These are phyloP conservation scores for Parascedosporium putredinis DNA, from an alignment of 2,329 filamentous ascomycete species.

Conservation along the genomic window DNA sequence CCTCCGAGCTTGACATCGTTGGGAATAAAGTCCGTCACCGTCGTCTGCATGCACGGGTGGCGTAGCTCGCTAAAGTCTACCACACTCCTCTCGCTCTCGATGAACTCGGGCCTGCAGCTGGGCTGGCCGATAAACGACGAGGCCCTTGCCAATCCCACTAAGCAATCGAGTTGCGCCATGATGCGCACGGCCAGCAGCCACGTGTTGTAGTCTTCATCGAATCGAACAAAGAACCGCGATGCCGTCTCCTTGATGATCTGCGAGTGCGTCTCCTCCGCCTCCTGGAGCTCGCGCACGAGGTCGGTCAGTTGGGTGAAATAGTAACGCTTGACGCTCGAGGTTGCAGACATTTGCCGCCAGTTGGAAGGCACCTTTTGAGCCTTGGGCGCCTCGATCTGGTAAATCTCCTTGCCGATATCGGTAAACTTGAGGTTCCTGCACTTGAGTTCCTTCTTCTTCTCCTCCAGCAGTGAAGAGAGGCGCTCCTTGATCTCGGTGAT, in stretches of 20 bases:
- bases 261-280: constrained; percentile 85
- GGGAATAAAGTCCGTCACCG: constrained; percentile 88
- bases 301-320: constrained; percentile 78
- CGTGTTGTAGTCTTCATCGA: constrained; percentile 73
- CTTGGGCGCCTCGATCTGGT: constrained; percentile 88
- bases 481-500: constrained; percentile 68
- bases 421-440: constrained; percentile 64
- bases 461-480: constrained; percentile 60
- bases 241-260: constrained; percentile 86
- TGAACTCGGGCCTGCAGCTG: constrained; percentile 79
- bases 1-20: constrained; percentile 88
- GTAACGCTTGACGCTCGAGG: constrained; percentile 80
- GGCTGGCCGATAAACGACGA: constrained; percentile 76
- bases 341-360: constrained; percentile 97
- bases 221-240: constrained; percentile 71
- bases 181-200: constrained; percentile 90
- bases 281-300: constrained; percentile 79
- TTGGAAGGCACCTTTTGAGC: constrained; percentile 70
- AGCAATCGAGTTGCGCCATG: constrained; percentile 84
- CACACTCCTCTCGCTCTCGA: constrained; percentile 73
- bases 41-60: constrained; percentile 87
- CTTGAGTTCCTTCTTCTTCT: constrained; percentile 62
- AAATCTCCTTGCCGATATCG: constrained; percentile 93
- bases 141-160: constrained; percentile 85
- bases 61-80: constrained; percentile 89